A percentile compares a stretch with the other conserved stretches of the same genome.
phyloP scores from a whole-genome alignment of 176 grass and related monocot genomes.

The Ampelocalamus luodianensis region DNA sequence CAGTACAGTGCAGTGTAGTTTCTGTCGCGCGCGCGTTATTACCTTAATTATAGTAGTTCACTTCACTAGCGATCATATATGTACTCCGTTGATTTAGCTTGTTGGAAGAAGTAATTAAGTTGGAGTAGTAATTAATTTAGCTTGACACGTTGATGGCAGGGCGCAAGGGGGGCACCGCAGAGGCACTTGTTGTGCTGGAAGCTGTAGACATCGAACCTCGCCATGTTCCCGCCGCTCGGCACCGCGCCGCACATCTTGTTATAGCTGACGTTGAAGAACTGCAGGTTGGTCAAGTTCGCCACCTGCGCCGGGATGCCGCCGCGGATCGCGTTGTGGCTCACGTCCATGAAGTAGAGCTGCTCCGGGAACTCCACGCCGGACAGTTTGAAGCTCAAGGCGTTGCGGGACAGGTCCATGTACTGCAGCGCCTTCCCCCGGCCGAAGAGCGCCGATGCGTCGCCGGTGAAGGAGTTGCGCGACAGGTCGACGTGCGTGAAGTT shows the following conservation, averaged over 20 bases:
- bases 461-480: conserved; percentile 53
- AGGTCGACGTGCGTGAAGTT: conserved; percentile 47
- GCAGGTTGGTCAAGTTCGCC: conserved; percentile 1
- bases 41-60: no score
- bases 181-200: conserved; percentile 66
- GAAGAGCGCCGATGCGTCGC: conserved; percentile 52
- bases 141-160: not conserved
- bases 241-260: conserved; percentile 56
- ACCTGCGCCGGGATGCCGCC: conserved; percentile 54
- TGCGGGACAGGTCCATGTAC: conserved; percentile 54
- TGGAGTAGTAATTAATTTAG: no score
- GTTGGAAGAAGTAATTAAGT: no score
- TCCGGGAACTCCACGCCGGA: conserved; percentile 36
- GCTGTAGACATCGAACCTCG: conserved; percentile 34
- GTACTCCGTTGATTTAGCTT: no score
- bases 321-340: conserved; percentile 60
- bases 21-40: no score
- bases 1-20: no score
- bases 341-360: conserved; percentile 25
- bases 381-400: conserved; percentile 51
- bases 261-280: conserved; percentile 64
- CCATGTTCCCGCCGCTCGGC: conserved; percentile 21
- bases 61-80: no score
- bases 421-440: conserved; percentile 29
- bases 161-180: conserved; percentile 47